Percentiles rank a stretch among this genome's conserved stretches.
Conservation (phyloP, 306 rosid species). For the Vigna angularis region DNA sequence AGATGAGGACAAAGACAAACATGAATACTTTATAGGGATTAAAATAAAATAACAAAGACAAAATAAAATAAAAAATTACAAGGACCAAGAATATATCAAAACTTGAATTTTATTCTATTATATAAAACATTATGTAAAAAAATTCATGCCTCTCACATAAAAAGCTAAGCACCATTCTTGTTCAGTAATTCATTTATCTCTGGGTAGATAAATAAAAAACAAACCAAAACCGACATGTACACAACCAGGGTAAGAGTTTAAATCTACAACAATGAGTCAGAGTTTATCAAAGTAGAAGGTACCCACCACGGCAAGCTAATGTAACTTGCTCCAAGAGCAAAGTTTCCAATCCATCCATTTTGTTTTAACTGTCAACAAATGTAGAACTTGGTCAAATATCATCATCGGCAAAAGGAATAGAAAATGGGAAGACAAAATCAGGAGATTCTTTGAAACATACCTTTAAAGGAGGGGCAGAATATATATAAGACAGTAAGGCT, state of each 20-base stretch:
- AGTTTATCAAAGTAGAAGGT: conserved; percentile 43
- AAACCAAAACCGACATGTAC: conserved; percentile 23
- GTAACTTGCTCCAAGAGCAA: conserved; percentile 99
- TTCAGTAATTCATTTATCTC: conserved; percentile 1
- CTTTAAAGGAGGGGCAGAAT: conserved; percentile 98
- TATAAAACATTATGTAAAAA: neutral
- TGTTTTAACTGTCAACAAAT: conserved; percentile 80
- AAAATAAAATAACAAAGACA: no score
- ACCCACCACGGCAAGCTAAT: conserved; percentile 95
- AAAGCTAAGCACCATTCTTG: conserved; percentile 11
- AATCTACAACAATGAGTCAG: conserved; percentile 5
- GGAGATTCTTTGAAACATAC: conserved; percentile 43
- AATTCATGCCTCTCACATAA: neutral
- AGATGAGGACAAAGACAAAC: no score
- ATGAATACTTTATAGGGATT: no score
- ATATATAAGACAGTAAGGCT: conserved; percentile 85
- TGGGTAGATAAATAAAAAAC: neutral
- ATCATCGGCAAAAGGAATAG: neutral
- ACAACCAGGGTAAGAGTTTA: conserved; percentile 3
- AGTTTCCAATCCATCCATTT: conserved; percentile 99
- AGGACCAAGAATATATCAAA: no score
- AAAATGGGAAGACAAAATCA: neutral
- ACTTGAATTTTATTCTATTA: neutral
- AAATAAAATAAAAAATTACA: no score
- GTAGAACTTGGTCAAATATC: conserved; percentile 44